These are phyloP conservation scores for Mycena sp. DNA, from an alignment of 1,284 basidiomycete genomes.

Conservation along the genomic window DNA sequence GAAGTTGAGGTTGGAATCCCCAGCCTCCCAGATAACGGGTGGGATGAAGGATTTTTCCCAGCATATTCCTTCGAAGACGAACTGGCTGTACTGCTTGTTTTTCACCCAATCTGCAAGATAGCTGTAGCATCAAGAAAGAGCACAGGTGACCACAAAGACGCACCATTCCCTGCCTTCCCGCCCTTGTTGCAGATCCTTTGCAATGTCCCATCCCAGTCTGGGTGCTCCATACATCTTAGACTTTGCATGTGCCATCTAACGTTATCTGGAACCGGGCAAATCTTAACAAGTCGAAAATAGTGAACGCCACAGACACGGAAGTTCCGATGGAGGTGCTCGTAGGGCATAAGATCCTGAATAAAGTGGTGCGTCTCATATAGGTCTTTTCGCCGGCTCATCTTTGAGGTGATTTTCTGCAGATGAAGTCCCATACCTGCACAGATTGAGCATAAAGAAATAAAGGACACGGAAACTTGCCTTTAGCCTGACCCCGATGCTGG, in stretches of 20 bases:
- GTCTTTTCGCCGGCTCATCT: neutral
- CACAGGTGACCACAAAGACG: neutral
- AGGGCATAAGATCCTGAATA: conserved; percentile 18
- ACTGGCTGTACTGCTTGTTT: conserved; percentile 21
- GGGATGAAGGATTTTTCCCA: conserved; percentile 31
- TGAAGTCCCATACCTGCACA: conserved; percentile 29
- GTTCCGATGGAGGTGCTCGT: conserved; percentile 29
- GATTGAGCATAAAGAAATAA: neutral
- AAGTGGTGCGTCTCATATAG: conserved; percentile 22
- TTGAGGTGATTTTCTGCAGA: conserved; percentile 12
- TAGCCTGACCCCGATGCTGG: conserved; percentile 14
- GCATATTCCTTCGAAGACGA: conserved; percentile 28
- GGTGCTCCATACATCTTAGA: conserved; percentile 23
- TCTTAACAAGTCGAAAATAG: neutral
- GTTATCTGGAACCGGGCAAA: neutral
- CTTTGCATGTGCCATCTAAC: conserved; percentile 11
- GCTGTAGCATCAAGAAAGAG: neutral
- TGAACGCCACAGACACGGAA: conserved; percentile 4
- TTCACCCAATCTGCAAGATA: conserved; percentile 27
- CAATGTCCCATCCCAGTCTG: conserved; percentile 25
- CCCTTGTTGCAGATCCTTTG: conserved; percentile 11
- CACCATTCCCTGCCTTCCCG: conserved; percentile 19
- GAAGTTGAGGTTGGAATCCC: conserved; percentile 17
- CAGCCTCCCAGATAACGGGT: conserved; percentile 19
- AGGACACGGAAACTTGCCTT: neutral